Evolutionary conservation across 2,329 filamentous ascomycete genomes (phyloP).

Genomic region (Aureobasidium uvarum): DNA sequence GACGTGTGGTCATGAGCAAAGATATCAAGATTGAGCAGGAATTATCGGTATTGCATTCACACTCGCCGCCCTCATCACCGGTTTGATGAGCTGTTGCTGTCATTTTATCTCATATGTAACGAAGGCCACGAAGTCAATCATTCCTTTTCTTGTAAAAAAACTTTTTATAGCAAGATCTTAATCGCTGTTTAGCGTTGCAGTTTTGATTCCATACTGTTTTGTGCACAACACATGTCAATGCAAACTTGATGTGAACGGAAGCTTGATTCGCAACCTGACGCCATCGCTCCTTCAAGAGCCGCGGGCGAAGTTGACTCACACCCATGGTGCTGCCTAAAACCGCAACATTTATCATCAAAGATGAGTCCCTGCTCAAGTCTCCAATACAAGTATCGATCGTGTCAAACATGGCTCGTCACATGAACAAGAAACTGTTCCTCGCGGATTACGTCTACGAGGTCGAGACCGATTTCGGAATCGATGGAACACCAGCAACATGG

Average conservation of each 20-base stretch:
- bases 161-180: neutral
- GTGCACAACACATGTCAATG: no score
- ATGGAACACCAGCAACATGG: constrained; percentile 1
- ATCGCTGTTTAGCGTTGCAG: neutral
- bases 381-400: neutral
- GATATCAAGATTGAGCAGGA: constrained; percentile 10
- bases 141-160: neutral
- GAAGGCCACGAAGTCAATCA: constrained; percentile 17
- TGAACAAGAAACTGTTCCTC: neutral
- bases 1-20: constrained; percentile 16
- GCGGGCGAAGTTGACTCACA: neutral
- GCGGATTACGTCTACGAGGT: neutral
- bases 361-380: no score
- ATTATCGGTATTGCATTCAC: neutral
- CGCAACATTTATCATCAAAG: neutral
- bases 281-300: neutral
- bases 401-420: neutral
- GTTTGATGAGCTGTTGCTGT: neutral
- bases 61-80: constrained; percentile 36
- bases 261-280: neutral
- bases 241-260: neutral
- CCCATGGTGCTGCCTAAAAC: neutral
- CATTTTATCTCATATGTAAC: constrained; percentile 13
- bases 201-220: neutral
- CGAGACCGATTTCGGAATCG: neutral